A percentile compares a stretch with the other conserved stretches of the same genome.
These are phyloP conservation scores for Pseudogymnoascus sp. DNA, from an alignment of 2,329 filamentous ascomycete genomes.

Conservation along the genomic window DNA sequence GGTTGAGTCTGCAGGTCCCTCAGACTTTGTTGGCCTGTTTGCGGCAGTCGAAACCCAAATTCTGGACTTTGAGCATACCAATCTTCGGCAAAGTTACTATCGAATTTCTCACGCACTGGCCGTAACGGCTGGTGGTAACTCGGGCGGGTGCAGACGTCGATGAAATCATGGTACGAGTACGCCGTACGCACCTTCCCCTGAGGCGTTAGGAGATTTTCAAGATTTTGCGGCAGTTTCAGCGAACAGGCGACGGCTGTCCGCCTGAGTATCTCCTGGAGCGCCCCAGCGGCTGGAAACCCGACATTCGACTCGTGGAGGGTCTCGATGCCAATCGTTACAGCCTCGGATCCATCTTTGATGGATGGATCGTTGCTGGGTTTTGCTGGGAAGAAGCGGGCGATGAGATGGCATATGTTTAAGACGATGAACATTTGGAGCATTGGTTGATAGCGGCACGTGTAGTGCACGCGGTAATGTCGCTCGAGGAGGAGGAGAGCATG, in stretches of 20 bases:
- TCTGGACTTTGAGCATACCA: constrained; percentile 19
- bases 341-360: constrained; percentile 21
- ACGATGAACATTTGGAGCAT: constrained; percentile 28
- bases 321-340: constrained; percentile 25
- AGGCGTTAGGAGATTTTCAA: constrained; percentile 15
- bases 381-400: constrained; percentile 25
- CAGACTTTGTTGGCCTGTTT: neutral
- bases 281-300: constrained; percentile 26
- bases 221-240: constrained; percentile 19
- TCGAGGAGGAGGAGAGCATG: constrained; percentile 26
- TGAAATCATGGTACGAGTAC: constrained; percentile 22
- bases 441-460: constrained; percentile 26
- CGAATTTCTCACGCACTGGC: constrained; percentile 24
- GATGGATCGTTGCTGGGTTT: constrained; percentile 14
- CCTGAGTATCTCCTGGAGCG: constrained; percentile 26
- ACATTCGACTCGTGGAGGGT: constrained; percentile 22
- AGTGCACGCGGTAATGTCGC: constrained; percentile 23
- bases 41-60: constrained; percentile 17
- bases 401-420: constrained; percentile 26
- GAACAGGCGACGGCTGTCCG: constrained; percentile 20
- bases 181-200: constrained; percentile 7
- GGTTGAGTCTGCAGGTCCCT: constrained; percentile 15
- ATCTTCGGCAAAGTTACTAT: constrained; percentile 23
- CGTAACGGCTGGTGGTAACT: constrained; percentile 25
- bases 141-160: constrained; percentile 26